phyloP scores from a whole-genome alignment of 2,329 filamentous ascomycete species.

The Cytospora chrysosperma region DNA sequence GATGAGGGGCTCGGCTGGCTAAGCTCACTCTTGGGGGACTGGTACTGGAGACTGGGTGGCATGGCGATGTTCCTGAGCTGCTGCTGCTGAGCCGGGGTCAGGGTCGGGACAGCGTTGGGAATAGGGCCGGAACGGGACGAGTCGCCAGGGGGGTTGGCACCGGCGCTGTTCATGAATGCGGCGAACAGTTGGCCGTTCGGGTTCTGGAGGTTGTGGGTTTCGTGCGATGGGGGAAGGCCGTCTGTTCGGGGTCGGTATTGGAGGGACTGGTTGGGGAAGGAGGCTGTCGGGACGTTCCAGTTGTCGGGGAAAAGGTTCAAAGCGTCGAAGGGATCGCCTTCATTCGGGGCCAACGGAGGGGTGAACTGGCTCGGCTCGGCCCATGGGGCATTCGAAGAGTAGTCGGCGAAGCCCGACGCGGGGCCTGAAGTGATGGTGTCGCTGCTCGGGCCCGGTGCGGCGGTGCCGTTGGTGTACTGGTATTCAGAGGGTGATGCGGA shows the following conservation, averaged over 20 bases:
- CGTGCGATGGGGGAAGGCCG: slow-evolving; percentile 7
- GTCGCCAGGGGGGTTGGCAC: slow-evolving; percentile 32
- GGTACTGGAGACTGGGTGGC: slow-evolving; percentile 61
- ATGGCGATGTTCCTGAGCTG: slow-evolving; percentile 63
- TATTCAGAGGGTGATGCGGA: slow-evolving; percentile 16
- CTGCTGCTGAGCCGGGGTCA: slow-evolving; percentile 61
- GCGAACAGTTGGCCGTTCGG: slow-evolving; percentile 11
- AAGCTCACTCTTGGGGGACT: slow-evolving; percentile 56
- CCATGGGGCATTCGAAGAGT: slow-evolving; percentile 17
- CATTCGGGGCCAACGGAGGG: slow-evolving; percentile 21
- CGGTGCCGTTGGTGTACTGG: slow-evolving; percentile 9
- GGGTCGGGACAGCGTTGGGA: slow-evolving; percentile 38
- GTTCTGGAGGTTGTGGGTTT: slow-evolving; percentile 1
- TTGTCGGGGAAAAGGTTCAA: slow-evolving; percentile 22
- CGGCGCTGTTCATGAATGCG: slow-evolving; percentile 28
- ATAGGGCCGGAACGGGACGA: slow-evolving; percentile 31
- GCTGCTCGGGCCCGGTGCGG: slow-evolving; percentile 9
- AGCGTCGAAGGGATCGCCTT: slow-evolving; percentile 17
- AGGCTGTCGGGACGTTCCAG: slow-evolving; percentile 22
- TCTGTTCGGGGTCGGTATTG: slow-evolving; percentile 19
- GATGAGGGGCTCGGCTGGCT: slow-evolving; percentile 61
- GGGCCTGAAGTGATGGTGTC: slow-evolving; percentile 16
- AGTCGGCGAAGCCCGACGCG: slow-evolving; percentile 18
- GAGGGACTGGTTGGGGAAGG: slow-evolving; percentile 19
- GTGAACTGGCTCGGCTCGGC: slow-evolving; percentile 21